Base-by-base conservation (phyloP, 805 yeast species). In the Maudiozyma saulgeensis region DNA sequence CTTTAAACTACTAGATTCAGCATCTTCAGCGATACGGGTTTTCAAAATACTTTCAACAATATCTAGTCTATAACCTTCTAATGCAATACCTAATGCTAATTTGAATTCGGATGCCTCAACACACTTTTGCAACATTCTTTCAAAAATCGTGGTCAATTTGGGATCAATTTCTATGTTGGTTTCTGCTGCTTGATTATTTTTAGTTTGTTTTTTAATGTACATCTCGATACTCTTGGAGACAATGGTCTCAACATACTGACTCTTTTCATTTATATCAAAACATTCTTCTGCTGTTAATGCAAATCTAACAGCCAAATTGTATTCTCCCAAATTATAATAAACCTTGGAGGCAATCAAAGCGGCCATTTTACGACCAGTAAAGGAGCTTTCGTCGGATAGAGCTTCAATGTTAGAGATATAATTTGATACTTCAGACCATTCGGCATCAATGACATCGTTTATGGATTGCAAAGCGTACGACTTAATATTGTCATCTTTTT, bases 361-460 rank as follows among this genome's bases (percentile, higher is more conserved):
- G 8, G 98, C 98, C 61, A 91, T 75, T 44, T 79, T 70, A 57
- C 95, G 79, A 53, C 84, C 81, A 48, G 81, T 80, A 68, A 91
- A 93, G 23, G 75, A 67, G 51, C 78, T 76, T 65, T 91, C 96
- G 69, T 93, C 98, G 61, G 83, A 89, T 48, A 93, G 73, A 55
- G 88, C 95, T 70, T 93, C 99, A 60, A 93, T 85, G 49, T 86
- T 89, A 28, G 87, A 74, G 53, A 93, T 79, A 61, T 78, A 82
- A 69, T 93, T 93, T 50, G 99, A 95, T 50, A 93, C 86, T 72
- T 93, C 98, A 2, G 99, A 88, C 99, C 99, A 93, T 51, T 88
- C 76, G 67, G 87, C 90, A 70, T 89, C 96, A 46, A 88, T 96
- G 46, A 85, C 78, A 26, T 72, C 77, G 64, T 89, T 86, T 56